Conservation (phyloP, 129 eudicot genomes). For the Deinandra increscens region DNA sequence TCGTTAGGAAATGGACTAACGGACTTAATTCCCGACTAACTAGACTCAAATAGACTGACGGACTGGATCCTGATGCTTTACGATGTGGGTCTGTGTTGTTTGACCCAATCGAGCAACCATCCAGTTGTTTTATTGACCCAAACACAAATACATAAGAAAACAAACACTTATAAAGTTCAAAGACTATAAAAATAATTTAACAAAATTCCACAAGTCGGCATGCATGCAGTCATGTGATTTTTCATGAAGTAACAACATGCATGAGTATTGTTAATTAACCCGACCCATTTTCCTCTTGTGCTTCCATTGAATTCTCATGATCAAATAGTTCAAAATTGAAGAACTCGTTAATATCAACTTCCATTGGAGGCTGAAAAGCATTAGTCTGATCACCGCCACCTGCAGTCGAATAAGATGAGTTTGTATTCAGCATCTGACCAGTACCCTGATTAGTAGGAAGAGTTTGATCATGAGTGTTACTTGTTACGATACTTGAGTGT, state of each 20-base stretch:
- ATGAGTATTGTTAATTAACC: not conserved
- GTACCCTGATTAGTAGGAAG: not conserved
- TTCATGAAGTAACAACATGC: too few species aligned
- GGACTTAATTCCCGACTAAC: too few species aligned
- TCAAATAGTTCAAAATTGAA: conserved; percentile 18
- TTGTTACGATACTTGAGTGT: not conserved
- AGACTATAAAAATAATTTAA: not conserved
- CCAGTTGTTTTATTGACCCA: too few species aligned
- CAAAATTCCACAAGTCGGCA: too few species aligned
- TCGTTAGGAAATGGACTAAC: too few species aligned
- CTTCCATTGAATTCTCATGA: not conserved
- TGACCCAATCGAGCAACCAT: too few species aligned
- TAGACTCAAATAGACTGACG: too few species aligned
- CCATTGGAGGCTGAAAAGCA: not conserved
- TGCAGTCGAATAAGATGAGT: not conserved
- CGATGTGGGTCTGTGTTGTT: too few species aligned
- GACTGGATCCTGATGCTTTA: too few species aligned
- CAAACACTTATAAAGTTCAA: too few species aligned
- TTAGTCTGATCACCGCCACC: not conserved
- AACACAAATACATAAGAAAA: too few species aligned
- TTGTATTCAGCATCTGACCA: not conserved
- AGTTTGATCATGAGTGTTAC: not conserved
- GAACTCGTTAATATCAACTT: conserved; percentile 14
- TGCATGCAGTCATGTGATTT: not conserved
- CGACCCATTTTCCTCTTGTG: not conserved